Base-by-base conservation (phyloP, 257 asterid genomes). In the Ligustrum vulgare region DNA sequence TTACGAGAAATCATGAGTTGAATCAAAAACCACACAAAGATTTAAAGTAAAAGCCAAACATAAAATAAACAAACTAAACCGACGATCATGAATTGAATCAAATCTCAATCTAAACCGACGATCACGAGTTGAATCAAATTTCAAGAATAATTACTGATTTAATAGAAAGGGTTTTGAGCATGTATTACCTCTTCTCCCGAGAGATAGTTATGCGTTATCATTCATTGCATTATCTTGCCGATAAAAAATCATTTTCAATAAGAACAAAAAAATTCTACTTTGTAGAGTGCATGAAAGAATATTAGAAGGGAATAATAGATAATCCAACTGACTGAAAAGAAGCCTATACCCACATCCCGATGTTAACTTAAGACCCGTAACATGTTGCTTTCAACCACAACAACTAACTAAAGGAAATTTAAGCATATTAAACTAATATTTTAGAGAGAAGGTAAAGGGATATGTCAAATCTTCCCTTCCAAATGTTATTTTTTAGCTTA, bases 171-270 rank as follows among this genome's bases (percentile, higher is more conserved):
- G n/a, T n/a, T n/a, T n/a, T n/a, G n/a, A n/a, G n/a, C n/a, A n/a
- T n/a, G n/a, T n/a, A n/a, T n/a, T n/a, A n/a, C n/a, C n/a, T n/a
- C n/a, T n/a, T n/a, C n/a, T n/a, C n/a, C n/a, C n/a, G n/a, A 49
- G 69, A 72, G 3, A 35, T 51, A 5, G 68, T 31, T 39, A 67
- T 3, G 23, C 76, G 67, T 81, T 63, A 63, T 43, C 58, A 75
- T 71, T 65, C 72, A 72, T 20, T 16, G 49, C 56, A 65, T 65
- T 65, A 13, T 12, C 45, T 20, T 0, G 16, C 23, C n/a, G 67
- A 64, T 75, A 35, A 63, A n/a, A 69, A 76, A 54, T 34, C 74
- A 67, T 15, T 36, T 22, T 51, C 69, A 23, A 51, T 62, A 66
- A 47, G 62, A n/a, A 43, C 16, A 22, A 34, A 66, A 67, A 41